Conservation (phyloP, 1,284 basidiomycete genomes). For the Mycena citricolor region DNA sequence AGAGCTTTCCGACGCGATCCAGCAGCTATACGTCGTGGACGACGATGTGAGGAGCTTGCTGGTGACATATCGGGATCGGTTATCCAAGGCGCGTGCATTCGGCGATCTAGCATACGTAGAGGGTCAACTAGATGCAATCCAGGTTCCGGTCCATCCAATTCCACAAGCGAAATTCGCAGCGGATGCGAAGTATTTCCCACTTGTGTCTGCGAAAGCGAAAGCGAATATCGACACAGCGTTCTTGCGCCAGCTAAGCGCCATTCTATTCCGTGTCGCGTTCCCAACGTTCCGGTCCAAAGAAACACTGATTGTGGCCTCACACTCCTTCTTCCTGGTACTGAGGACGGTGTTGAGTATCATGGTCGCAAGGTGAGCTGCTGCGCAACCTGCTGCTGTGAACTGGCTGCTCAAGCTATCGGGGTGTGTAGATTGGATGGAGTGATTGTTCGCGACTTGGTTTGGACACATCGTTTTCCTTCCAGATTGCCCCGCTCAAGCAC, state of each 20-base stretch:
- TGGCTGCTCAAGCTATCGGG: neutral
- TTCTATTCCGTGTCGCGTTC: conserved; percentile 73
- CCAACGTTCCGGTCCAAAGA: conserved; percentile 77
- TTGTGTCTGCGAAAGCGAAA: conserved; percentile 46
- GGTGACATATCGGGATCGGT: conserved; percentile 61
- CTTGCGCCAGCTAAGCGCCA: conserved; percentile 75
- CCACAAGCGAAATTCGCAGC: conserved; percentile 42
- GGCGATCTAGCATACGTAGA: neutral
- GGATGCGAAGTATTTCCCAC: conserved; percentile 57
- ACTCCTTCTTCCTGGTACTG: conserved; percentile 87
- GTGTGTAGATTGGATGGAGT: conserved; percentile 73
- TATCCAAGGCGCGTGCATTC: conserved; percentile 52
- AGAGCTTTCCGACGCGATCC: conserved; percentile 48
- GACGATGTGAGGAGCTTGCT: conserved; percentile 65
- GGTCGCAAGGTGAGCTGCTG: conserved; percentile 54
- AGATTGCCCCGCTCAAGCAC: conserved; percentile 6
- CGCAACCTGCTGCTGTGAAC: neutral
- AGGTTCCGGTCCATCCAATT: conserved; percentile 51
- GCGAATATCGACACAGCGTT: conserved; percentile 80
- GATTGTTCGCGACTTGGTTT: conserved; percentile 85
- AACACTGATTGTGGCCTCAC: conserved; percentile 71
- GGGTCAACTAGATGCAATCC: neutral
- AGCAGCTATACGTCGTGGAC: conserved; percentile 56
- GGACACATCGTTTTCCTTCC: conserved; percentile 18
- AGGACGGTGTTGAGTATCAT: conserved; percentile 85